phyloP scores from a whole-genome alignment of 108 stramenopile genomes.

The Skeletonema tropicum region DNA sequence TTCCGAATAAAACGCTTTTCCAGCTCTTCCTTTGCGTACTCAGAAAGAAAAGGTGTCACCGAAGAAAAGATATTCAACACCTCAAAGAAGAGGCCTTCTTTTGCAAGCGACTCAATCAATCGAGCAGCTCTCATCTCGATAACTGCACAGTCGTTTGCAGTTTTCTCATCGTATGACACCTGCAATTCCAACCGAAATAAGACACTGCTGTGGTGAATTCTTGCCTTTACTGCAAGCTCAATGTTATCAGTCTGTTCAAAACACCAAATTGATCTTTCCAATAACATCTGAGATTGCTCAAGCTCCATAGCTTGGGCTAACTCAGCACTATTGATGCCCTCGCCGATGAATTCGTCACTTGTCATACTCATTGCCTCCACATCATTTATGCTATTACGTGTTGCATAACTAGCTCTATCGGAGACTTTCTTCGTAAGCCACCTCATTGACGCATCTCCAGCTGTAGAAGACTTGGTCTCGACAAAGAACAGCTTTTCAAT shows the following conservation, averaged over 20 bases:
- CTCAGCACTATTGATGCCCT: constrained; percentile 39
- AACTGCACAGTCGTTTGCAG: neutral
- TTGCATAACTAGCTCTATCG: constrained; percentile 24
- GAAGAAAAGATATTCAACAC: neutral
- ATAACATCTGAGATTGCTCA: neutral
- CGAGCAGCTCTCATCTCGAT: constrained; percentile 30
- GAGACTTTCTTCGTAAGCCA: neutral
- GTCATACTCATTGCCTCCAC: constrained; percentile 42
- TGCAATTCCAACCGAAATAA: constrained; percentile 19
- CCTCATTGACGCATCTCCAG: constrained; percentile 46
- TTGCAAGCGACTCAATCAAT: constrained; percentile 27
- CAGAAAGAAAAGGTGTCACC: constrained; percentile 5
- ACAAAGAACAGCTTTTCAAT: constrained; percentile 54
- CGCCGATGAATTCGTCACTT: constrained; percentile 32
- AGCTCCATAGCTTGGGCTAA: constrained; percentile 25
- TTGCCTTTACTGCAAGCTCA: constrained; percentile 38
- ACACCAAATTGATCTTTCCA: constrained; percentile 43
- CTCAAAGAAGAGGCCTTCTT: constrained; percentile 21
- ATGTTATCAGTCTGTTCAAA: constrained; percentile 40
- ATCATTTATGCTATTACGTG: constrained; percentile 26
- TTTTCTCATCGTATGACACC: neutral
- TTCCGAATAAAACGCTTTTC: constrained; percentile 6
- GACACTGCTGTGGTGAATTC: constrained; percentile 34
- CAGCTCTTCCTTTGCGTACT: constrained; percentile 16
- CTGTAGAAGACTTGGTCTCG: constrained; percentile 42